Evolutionary conservation across 73 alveolate genomes (phyloP).

Genomic region (Paramecium tetraurelia): DNA sequence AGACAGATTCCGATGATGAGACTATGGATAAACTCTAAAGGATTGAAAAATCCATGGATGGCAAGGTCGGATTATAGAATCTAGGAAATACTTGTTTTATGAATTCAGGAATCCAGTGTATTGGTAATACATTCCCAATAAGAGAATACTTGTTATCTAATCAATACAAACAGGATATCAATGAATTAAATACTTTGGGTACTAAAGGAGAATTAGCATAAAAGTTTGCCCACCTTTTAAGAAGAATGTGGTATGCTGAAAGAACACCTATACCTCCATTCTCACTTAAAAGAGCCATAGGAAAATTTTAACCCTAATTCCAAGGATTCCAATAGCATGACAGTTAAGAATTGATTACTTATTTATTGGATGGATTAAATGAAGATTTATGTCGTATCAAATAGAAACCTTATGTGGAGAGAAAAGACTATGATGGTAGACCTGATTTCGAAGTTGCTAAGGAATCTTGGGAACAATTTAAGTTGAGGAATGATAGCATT

Average conservation of each 20-base stretch:
- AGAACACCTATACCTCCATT: constrained; percentile 64
- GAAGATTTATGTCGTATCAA: constrained; percentile 94
- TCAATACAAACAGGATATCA: constrained; percentile 73
- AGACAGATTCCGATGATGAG: constrained; percentile 62
- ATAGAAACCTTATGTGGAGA: constrained; percentile 85
- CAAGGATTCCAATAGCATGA: constrained; percentile 90
- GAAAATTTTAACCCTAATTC: constrained; percentile 67
- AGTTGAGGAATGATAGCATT: constrained; percentile 90
- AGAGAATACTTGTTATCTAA: constrained; percentile 79
- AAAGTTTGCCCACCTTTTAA: constrained; percentile 72
- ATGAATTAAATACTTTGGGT: constrained; percentile 86
- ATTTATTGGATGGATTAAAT: constrained; percentile 95
- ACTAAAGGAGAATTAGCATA: constrained; percentile 81
- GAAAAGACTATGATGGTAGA: constrained; percentile 66
- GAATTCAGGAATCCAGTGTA: constrained; percentile 96
- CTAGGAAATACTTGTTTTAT: constrained; percentile 99
- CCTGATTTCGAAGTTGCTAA: constrained; percentile 89
- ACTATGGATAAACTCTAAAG: constrained; percentile 12
- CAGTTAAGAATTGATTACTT: constrained; percentile 90
- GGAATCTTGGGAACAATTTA: constrained; percentile 87
- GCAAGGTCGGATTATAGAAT: constrained; percentile 91
- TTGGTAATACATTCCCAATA: constrained; percentile 84
- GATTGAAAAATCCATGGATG: constrained; percentile 65
- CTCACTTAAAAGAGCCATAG: constrained; percentile 68
- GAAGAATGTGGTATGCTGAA: constrained; percentile 64